Percentiles rank a stretch among this genome's conserved stretches.
Conservation (phyloP, 371 early-diverging fungal species). For the Rhizopus sp. region DNA sequence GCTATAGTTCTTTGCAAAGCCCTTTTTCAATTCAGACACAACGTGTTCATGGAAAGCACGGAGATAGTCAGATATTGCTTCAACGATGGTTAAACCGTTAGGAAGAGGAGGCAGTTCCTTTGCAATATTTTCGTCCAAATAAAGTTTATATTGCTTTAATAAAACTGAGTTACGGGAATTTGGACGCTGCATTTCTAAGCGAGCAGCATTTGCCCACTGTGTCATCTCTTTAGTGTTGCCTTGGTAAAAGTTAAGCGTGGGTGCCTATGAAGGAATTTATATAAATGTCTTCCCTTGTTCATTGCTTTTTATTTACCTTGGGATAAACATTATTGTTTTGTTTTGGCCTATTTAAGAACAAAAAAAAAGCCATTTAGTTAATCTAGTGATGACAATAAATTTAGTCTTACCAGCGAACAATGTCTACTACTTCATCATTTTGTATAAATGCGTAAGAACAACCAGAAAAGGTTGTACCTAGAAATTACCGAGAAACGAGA, state of each 20-base stretch:
- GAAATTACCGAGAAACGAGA: conserved; percentile 3
- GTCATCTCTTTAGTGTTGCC: conserved; percentile 47
- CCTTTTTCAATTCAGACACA: conserved; percentile 39
- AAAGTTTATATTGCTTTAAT: conserved; percentile 51
- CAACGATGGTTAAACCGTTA: conserved; percentile 44
- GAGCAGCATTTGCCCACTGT: conserved; percentile 45
- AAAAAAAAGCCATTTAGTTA: background rate
- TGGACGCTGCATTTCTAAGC: conserved; percentile 29
- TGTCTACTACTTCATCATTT: conserved; percentile 63
- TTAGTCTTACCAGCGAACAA: conserved; percentile 53
- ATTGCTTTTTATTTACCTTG: conserved; percentile 39
- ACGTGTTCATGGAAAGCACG: conserved; percentile 48
- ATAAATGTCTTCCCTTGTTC: background rate
- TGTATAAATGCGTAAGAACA: conserved; percentile 52
- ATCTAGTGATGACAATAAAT: background rate
- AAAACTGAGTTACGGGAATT: conserved; percentile 36
- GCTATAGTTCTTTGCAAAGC: conserved; percentile 45
- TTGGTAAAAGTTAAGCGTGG: conserved; percentile 53
- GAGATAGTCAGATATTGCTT: conserved; percentile 53
- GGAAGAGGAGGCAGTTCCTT: conserved; percentile 44
- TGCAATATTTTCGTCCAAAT: conserved; percentile 48
- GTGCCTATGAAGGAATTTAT: conserved; percentile 30
- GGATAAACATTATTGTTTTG: conserved; percentile 61
- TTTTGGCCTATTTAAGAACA: conserved; percentile 47
- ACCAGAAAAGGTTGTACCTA: conserved; percentile 54